Evolutionary conservation across 495 filamentous ascomycete genomes (phyloP).

Genomic region (Aspergillus steynii): DNA sequence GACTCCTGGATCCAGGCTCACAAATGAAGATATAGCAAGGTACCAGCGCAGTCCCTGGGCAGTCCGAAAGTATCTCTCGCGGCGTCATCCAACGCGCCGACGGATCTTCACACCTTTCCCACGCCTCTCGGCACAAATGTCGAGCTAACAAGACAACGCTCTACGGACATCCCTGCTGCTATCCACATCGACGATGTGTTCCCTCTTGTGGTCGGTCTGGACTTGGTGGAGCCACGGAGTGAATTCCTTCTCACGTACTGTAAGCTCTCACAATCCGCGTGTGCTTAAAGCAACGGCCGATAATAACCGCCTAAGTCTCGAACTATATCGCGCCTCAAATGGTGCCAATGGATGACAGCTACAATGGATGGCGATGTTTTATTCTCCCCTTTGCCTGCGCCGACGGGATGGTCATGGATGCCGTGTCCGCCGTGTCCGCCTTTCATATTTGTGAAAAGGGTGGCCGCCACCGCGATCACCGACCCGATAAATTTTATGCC

Average conservation of each 20-base stretch:
- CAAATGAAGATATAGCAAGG: not conserved
- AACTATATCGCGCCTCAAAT: slow-evolving; percentile 17
- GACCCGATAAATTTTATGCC: slow-evolving; percentile 6
- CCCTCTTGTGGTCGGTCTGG: not conserved
- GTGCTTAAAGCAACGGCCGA: not conserved
- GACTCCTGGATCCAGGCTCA: not conserved
- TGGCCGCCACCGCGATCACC: not conserved
- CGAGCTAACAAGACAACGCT: not conserved
- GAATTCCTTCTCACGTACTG: slow-evolving; percentile 10
- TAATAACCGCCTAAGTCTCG: slow-evolving; percentile 12
- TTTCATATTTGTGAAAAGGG: slow-evolving; percentile 6
- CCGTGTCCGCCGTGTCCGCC: slow-evolving; percentile 12
- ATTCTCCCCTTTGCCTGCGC: slow-evolving; percentile 14
- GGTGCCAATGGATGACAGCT: slow-evolving; percentile 16
- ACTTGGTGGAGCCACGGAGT: slow-evolving; percentile 1
- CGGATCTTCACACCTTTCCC: not conserved
- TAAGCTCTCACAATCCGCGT: not conserved
- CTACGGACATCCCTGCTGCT: not conserved
- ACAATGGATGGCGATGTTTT: slow-evolving; percentile 19
- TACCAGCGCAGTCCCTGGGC: not conserved
- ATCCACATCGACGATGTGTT: not conserved
- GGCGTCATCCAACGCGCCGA: not conserved
- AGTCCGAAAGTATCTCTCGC: not conserved
- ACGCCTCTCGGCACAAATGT: not conserved
- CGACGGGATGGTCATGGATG: slow-evolving; percentile 13